Base-by-base conservation (phyloP, 2,329 filamentous ascomycete genomes). In the Penicillium sp. region DNA sequence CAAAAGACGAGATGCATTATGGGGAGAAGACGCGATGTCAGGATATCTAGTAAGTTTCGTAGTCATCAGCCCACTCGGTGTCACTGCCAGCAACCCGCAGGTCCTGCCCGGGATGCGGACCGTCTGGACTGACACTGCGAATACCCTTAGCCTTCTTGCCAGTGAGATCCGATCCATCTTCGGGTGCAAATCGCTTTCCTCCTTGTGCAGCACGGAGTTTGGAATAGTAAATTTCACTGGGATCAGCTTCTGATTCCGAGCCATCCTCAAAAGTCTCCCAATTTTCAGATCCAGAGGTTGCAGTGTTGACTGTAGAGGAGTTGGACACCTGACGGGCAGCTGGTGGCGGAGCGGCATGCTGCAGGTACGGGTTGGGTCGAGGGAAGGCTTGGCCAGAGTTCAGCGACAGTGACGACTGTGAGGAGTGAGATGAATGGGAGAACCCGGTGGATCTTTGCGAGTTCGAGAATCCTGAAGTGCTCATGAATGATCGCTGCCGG, bases 251-350 rank as follows among this genome's bases (percentile, higher is more conserved):
- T 0, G 78, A 76, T 61, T 88, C 86, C 0, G 85, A 88, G 57
- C 79, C 82, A 66, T 95, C 88, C 60, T 93, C 90, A 61, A 93
- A 97, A 9, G 90, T 95, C 70, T 97, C 91, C 91, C 91, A 97
- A 67, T 97, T 97, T 70, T 97, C 91, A 3, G 88, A 95, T 1
- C 87, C 88, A 5, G 87, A 88, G 24, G 86, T 77, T 21, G 77
- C 77, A 1, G 85, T 88, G n/a, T 72, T 73, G 21, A 74, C 71
- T 2, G 73, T 73, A 2, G 87, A 90, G 1, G 84, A 84, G 57
- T 82, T 82, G 6, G 84, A 88, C 15, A 85, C 83, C 60, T 91
- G 87, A 42, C 88, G 76, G 53, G 73, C 76, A 22, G 67, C 64
- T 17, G 67, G 67, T 5, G 67, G 66, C n/a, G 69, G 67, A 5